phyloP scores from a whole-genome alignment of 1,139 yeast genomes.

The Kluyveromyces sp. region DNA sequence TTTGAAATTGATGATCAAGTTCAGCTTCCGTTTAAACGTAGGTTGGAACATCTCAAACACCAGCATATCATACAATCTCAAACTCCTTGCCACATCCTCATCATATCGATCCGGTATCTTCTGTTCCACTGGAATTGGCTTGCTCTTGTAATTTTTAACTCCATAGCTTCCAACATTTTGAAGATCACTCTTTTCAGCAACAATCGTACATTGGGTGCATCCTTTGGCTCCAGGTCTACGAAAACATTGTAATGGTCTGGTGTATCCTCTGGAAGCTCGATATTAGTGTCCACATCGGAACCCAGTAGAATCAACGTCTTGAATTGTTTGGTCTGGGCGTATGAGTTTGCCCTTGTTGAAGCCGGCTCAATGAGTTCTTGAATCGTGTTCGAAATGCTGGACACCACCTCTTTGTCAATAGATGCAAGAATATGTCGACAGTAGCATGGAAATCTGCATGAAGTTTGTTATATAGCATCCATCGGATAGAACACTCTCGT shows the following conservation, averaged over 20 bases:
- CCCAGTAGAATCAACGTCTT: slow-evolving; percentile 27
- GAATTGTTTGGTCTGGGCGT: slow-evolving; percentile 11
- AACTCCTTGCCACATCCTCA: neutral
- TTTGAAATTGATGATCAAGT: slow-evolving; percentile 27
- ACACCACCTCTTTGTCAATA: slow-evolving; percentile 23
- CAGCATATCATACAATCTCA: slow-evolving; percentile 22
- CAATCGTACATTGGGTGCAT: slow-evolving; percentile 31
- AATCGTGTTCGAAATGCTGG: slow-evolving; percentile 20
- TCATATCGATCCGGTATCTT: neutral
- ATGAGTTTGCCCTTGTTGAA: too few relatives aligned
- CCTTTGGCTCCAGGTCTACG: slow-evolving; percentile 28
- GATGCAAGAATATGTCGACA: slow-evolving; percentile 24
- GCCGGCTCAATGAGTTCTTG: slow-evolving; percentile 5
- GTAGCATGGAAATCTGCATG: slow-evolving; percentile 27
- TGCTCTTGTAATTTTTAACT: slow-evolving; percentile 11
- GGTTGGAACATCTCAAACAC: slow-evolving; percentile 24
- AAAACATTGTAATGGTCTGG: slow-evolving; percentile 14
- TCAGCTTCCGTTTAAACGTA: slow-evolving; percentile 21
- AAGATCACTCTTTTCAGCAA: slow-evolving; percentile 30
- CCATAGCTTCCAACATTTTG: slow-evolving; percentile 23
- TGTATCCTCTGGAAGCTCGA: slow-evolving; percentile 18
- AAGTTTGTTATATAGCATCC: slow-evolving; percentile 31
- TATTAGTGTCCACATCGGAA: slow-evolving; percentile 26
- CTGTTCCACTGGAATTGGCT: neutral
- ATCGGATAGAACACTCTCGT: slow-evolving; percentile 27